Base-by-base conservation (phyloP, 306 rosid genomes). In the Prunus persica region DNA sequence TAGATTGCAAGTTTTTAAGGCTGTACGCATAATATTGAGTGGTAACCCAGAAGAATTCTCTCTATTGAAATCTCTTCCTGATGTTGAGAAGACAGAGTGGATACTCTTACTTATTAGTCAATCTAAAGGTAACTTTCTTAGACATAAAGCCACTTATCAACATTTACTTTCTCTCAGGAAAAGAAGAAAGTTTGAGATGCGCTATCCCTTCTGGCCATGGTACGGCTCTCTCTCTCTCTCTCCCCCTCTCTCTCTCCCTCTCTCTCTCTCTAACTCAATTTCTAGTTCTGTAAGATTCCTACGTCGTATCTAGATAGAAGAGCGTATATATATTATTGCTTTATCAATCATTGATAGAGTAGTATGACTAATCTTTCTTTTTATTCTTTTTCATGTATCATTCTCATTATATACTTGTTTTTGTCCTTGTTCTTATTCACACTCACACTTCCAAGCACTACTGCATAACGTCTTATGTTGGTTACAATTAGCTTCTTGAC, bases 61-160 rank as follows among this genome's bases (percentile, higher is more conserved):
- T 46, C 3, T 47, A 47, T 18, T 68, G 73, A 68, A 68, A 25
- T 68, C 54, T 68, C 43, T 68, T 47, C 58, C 43, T 14, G 24
- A 68, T 68, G 43, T 4, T 47, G 73, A 47, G 41, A 68, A 68
- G 58, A 68, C 73, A 6, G 2, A 45, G 73, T 68, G 24, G 72
- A 47, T 68, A 24, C 43, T 3, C 9, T 22, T 57, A 20, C 58
- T 54, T 18, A 19, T 54, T 19, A 54, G 22, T 19, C 22, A 16
- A 19, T 54, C 11, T 1, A 2, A 54, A 54, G 58, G 58, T 54
- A 54, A 19, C 1, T 54, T 54, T 54, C 58, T 51, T 51, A 4
- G 34, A 32, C 34, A 32, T 32, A 32, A 32, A 51, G 19, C 19
- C 56, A 51, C 18, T 51, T 51, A 14, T 15, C 56, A 51, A 51